Percentiles rank a stretch among this genome's conserved stretches.
Conservation (phyloP, 768 basidiomycete genomes). For the Baorangia bicolor region DNA sequence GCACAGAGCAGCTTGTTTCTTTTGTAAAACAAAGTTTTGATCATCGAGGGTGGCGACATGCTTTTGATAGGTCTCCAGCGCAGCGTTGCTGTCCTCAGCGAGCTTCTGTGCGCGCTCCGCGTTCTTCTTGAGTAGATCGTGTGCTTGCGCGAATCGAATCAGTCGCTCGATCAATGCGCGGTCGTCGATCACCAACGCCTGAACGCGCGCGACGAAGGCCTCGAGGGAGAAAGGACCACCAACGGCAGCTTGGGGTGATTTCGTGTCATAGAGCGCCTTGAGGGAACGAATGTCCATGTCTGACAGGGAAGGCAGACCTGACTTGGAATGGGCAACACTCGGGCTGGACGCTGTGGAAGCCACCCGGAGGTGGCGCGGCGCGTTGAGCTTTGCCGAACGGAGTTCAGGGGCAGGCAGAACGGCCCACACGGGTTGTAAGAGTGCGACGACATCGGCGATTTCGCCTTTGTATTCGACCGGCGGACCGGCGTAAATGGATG, state of each 20-base stretch:
- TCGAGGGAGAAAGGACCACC: slow-evolving; percentile 60
- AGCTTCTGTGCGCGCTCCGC: slow-evolving; percentile 90
- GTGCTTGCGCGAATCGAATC: slow-evolving; percentile 82
- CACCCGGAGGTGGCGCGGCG: slow-evolving; percentile 48
- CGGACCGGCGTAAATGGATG: slow-evolving; percentile 26
- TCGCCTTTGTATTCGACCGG: slow-evolving; percentile 40
- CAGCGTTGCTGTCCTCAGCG: slow-evolving; percentile 75
- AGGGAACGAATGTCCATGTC: slow-evolving; percentile 86
- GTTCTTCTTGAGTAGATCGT: slow-evolving; percentile 89
- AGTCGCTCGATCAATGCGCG: slow-evolving; percentile 80
- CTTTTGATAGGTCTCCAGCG: slow-evolving; percentile 87
- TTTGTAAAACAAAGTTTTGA: slow-evolving; percentile 53
- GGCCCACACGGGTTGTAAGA: slow-evolving; percentile 75
- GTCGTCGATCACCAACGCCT: slow-evolving; percentile 81
- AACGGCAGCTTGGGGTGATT: slow-evolving; percentile 31
- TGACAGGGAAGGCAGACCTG: slow-evolving; percentile 55
- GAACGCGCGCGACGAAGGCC: slow-evolving; percentile 73
- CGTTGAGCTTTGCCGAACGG: slow-evolving; percentile 62
- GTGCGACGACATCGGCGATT: slow-evolving; percentile 52
- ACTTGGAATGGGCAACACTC: slow-evolving; percentile 29
- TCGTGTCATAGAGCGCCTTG: slow-evolving; percentile 69
- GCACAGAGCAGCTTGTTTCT: slow-evolving; percentile 58
- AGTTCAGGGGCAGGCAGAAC: slow-evolving; percentile 83
- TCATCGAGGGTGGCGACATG: slow-evolving; percentile 82
- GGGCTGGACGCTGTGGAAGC: slow-evolving; percentile 40